Evolutionary conservation across 1,284 basidiomycete genomes (phyloP), one percentile per base, ranked within the genome.

Genomic region (Vanrija humicola): DNA sequence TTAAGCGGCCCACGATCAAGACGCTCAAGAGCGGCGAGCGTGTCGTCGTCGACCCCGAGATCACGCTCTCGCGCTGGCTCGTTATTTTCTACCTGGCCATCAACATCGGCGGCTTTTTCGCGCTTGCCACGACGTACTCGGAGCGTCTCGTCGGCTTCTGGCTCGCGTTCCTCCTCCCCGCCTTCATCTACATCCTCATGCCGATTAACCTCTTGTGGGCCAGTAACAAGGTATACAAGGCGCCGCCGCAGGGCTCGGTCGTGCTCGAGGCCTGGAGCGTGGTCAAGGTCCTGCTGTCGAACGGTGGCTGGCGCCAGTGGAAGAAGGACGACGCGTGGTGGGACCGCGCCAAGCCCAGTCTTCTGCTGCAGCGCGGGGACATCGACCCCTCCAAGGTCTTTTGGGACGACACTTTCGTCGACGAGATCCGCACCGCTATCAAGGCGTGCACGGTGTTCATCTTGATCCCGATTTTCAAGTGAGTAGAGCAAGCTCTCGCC

Each of bases 371-470:
- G 16, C 52, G 59, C 18, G 72, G 69, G 18, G 9, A 29, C 8
- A 39, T 71, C 48, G 73, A 73, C 57, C 58, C 65, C 16, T 46
- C 48, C 19, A 74, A 69, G 65, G 71, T 80, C 64, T 72, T 66
- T 40, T 81, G 78, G 69, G 79, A 80, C 64, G 79, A 79, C 60
- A 61, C 65, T 39, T 80, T 79, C 62, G 77, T 80, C 23, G 75
- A 78, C 49, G 79, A 80, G 62, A 69, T 81, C 56, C 64, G 65
- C 43, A 71, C 77, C 57, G 73, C 77, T 1, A 64, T 78, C 63
- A 69, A 70, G 45, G 79, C 79, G 15, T 80, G 78, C 64, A 68
- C 66, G 21, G 75, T 80, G 53, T 80, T 79, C 67, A 60, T 74
- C 54, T 63, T 79, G 50, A 75, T 78, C 62, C 78, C 78, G 9